Evolutionary conservation across 2,329 filamentous ascomycete genomes (phyloP), one percentile per base, ranked within the genome.

Genomic region (Cercospora sojina): DNA sequence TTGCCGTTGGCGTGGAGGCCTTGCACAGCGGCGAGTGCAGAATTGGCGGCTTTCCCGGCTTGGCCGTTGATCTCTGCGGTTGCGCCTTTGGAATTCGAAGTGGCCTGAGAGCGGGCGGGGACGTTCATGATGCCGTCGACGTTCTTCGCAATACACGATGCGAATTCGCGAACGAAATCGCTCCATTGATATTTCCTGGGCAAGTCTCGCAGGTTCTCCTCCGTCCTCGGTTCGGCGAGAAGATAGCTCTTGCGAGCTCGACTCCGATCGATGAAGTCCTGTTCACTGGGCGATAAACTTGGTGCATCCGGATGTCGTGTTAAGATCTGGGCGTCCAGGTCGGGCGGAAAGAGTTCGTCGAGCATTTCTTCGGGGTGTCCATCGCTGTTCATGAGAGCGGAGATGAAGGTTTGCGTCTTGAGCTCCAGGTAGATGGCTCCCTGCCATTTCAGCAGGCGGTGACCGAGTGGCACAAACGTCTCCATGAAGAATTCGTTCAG

Each of bases 371-470:
- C 84, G 58, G 84, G 83, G 2, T 81, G 80, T 29, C 82, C 83
- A 62, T 87, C 83, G 49, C 83, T 83, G 71, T 83, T 85, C 69
- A 85, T 83, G 72, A 87, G 80, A 3, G 85, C 85, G 3, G 86
- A 86, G 64, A 90, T 86, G 72, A 88, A 90, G 13, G 87, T 86
- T 74, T 90, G 88, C 1, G 88, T 89, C 77, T 90, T 90, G 18
- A 90, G 77, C 68, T 89, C 87, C 13, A 90, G 80, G 70, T 85
- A 88, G 27, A 90, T 78, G 13, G 84, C 82, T 1, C 85, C 86
- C 71, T 88, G 86, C 67, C 84, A 85, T 71, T 87, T 87, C 20
- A 87, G 77, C 23, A 90, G 75, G 10, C 85, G 81, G 41, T 82
- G 83, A 25, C 86, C 85, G 63, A 87, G 83, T 0, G 86, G 84